Conservation (phyloP, 306 rosid genomes). For the Calophaca sinica region DNA sequence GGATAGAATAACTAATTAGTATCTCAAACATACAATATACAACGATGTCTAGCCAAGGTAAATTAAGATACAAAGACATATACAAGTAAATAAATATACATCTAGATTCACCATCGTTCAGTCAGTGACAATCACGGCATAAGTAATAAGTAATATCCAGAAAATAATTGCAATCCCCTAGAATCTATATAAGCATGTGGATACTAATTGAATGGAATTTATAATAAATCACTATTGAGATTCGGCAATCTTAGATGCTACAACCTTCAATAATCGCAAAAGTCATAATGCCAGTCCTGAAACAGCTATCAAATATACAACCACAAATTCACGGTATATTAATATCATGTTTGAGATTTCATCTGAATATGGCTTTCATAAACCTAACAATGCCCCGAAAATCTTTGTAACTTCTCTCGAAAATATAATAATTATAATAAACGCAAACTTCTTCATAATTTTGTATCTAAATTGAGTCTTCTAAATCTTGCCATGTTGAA, state of each 20-base stretch:
- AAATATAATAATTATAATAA: conserved; percentile 11
- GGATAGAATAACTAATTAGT: conserved; percentile 51
- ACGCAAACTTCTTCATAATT: neutral
- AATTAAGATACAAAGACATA: conserved; percentile 23
- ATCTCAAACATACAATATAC: neutral
- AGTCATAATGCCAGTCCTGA: neutral
- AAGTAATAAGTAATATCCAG: neutral
- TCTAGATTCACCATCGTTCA: neutral
- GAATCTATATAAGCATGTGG: neutral
- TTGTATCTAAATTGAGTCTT: neutral
- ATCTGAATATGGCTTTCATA: conserved; percentile 12
- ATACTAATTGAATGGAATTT: conserved; percentile 3
- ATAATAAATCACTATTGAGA: neutral
- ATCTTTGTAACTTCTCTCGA: neutral
- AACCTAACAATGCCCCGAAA: neutral
- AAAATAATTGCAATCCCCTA: neutral
- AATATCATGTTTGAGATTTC: conserved; percentile 13
- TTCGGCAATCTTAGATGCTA: neutral
- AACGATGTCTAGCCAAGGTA: neutral
- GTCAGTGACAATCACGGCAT: neutral
- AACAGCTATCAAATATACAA: conserved; percentile 29
- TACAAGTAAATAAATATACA: conserved; percentile 29
- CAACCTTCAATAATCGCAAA: neutral
- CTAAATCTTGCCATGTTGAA: neutral
- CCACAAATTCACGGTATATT: neutral